Evolutionary conservation across 768 basidiomycete genomes (phyloP).

Genomic region (Symmetrospora coprosmae): DNA sequence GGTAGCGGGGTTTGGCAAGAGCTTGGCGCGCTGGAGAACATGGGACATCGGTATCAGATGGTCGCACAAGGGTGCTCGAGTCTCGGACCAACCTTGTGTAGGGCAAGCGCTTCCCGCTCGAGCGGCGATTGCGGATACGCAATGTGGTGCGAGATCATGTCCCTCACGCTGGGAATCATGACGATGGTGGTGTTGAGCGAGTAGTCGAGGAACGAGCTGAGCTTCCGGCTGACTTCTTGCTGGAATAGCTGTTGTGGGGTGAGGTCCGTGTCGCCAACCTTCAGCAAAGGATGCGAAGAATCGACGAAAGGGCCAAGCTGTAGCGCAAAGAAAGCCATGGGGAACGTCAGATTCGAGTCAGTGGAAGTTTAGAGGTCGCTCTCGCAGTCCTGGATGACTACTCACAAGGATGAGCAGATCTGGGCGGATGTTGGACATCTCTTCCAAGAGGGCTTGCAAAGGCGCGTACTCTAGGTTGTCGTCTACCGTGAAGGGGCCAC

Average conservation of each 20-base stretch:
- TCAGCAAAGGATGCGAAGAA: slow-evolving; percentile 55
- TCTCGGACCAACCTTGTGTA: slow-evolving; percentile 36
- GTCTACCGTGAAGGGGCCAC: slow-evolving; percentile 76
- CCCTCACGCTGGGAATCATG: slow-evolving; percentile 66
- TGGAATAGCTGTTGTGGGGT: slow-evolving; percentile 57
- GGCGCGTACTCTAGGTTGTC: slow-evolving; percentile 60
- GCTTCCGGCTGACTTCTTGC: slow-evolving; percentile 47
- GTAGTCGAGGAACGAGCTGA: slow-evolving; percentile 47
- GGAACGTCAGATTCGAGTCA: slow-evolving; percentile 27
- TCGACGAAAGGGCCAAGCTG: slow-evolving; percentile 91
- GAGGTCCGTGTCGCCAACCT: slow-evolving; percentile 56
- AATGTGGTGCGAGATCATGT: slow-evolving; percentile 61
- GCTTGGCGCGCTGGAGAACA: slow-evolving; percentile 56
- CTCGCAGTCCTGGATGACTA: neutral
- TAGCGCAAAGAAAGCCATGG: neutral
- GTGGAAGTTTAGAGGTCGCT: too few relatives aligned
- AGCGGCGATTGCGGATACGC: slow-evolving; percentile 64
- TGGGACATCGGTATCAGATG: neutral
- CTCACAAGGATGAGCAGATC: slow-evolving; percentile 62
- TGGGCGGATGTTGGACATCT: slow-evolving; percentile 53
- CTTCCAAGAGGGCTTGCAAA: slow-evolving; percentile 51
- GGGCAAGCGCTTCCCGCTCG: slow-evolving; percentile 34
- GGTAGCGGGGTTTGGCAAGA: slow-evolving; percentile 68
- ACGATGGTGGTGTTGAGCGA: slow-evolving; percentile 60
- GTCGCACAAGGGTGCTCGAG: neutral